These are phyloP conservation scores for Coemansia sp. DNA, from an alignment of 192 early-diverging fungal genomes.

Conservation along the genomic window DNA sequence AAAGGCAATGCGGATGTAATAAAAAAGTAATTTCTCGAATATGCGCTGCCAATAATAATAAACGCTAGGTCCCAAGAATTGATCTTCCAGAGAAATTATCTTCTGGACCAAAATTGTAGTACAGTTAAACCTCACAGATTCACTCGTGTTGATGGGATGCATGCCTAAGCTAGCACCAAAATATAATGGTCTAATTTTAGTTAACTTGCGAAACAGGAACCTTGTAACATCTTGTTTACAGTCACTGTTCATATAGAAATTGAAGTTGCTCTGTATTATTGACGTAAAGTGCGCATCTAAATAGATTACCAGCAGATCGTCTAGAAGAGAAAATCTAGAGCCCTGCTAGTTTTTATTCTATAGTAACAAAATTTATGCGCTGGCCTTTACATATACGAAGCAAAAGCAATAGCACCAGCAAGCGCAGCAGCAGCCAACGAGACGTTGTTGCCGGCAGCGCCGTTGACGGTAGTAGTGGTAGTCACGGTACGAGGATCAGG, in stretches of 20 bases:
- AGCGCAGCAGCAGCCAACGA: conserved; percentile 51
- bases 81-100: too few species aligned
- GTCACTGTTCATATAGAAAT: not conserved
- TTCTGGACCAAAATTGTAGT: too few species aligned
- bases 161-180: not conserved
- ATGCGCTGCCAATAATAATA: not conserved
- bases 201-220: not conserved
- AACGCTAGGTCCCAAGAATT: not conserved
- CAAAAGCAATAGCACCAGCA: conserved; percentile 46
- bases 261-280: not conserved
- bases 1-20: too few species aligned
- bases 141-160: too few species aligned
- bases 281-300: not conserved
- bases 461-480: conserved; percentile 39
- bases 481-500: conserved; percentile 49
- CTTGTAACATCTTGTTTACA: not conserved
- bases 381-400: conserved; percentile 36
- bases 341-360: not conserved
- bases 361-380: not conserved
- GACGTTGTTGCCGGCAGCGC: conserved; percentile 34
- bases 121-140: too few species aligned
- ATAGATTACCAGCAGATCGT: not conserved
- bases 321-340: not conserved
- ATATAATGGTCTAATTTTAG: not conserved
- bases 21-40: too few species aligned